A percentile compares a stretch with the other conserved stretches of the same genome.
Conservation (phyloP, 306 rosid species). For the Arachis hypogaea region DNA sequence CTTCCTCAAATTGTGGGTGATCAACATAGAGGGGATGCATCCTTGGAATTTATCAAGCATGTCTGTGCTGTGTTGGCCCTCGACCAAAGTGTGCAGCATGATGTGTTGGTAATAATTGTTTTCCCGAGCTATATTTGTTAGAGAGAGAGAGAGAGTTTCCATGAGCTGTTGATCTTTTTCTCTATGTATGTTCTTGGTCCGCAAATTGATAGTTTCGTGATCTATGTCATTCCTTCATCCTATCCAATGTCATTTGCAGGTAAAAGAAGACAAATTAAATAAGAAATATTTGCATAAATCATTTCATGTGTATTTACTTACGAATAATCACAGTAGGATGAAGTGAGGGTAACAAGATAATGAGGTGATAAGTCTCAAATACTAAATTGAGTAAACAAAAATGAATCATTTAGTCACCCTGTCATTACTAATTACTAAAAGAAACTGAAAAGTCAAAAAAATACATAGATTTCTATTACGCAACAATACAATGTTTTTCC, state of each 20-base stretch:
- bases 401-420: too few relatives aligned
- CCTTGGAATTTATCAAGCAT: conserved; percentile 84
- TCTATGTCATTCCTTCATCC: conserved; percentile 64
- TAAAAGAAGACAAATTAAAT: conserved; percentile 19
- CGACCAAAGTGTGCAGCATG: conserved; percentile 86
- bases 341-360: too few relatives aligned
- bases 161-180: neutral
- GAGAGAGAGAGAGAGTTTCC: neutral
- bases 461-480: too few relatives aligned
- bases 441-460: too few relatives aligned
- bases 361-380: too few relatives aligned
- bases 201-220: conserved; percentile 46
- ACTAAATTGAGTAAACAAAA: too few relatives aligned
- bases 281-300: too few relatives aligned
- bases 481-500: too few relatives aligned
- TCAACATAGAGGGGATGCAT: conserved; percentile 77
- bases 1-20: conserved; percentile 52
- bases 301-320: too few relatives aligned
- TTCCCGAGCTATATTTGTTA: conserved; percentile 23
- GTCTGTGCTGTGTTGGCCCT: conserved; percentile 79
- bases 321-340: too few relatives aligned
- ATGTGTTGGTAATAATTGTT: conserved; percentile 67
- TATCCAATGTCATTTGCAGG: conserved; percentile 94
- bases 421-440: too few relatives aligned
- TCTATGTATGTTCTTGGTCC: conserved; percentile 9